Conservation (phyloP, 805 yeast genomes). For the Kuraishia hungarica region DNA sequence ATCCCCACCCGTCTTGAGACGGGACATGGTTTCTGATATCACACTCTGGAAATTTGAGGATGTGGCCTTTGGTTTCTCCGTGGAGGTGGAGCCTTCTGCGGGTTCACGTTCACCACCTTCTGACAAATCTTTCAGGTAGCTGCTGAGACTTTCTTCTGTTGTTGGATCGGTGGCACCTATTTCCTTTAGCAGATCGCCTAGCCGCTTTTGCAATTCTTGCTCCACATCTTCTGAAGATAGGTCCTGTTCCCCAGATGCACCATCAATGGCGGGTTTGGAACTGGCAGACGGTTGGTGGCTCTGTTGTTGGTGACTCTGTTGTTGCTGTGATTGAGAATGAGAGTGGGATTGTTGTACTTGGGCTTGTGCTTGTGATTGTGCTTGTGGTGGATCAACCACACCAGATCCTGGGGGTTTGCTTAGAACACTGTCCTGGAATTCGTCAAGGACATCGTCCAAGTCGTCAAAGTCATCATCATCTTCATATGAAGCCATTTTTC, state of each 20-base stretch:
- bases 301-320: not conserved
- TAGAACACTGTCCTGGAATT: conserved; percentile 65
- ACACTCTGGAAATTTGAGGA: conserved; percentile 53
- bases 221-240: conserved; percentile 9
- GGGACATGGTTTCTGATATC: conserved; percentile 69
- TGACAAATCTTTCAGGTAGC: conserved; percentile 39
- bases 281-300: not conserved
- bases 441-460: conserved; percentile 79
- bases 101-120: conserved; percentile 12
- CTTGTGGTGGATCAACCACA: conserved; percentile 5
- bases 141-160: conserved; percentile 41
- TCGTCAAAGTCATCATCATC: conserved; percentile 53
- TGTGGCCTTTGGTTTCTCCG: conserved; percentile 17
- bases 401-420: conserved; percentile 52
- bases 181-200: conserved; percentile 15
- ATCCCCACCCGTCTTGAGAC: conserved; percentile 71
- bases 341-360: not conserved
- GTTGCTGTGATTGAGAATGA: not conserved
- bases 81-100: conserved; percentile 7
- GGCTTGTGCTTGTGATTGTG: too few species aligned
- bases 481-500: not conserved
- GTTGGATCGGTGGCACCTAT: conserved; percentile 21
- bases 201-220: conserved; percentile 12
- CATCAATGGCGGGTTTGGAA: conserved; percentile 5
- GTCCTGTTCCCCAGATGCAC: conserved; percentile 1